Percentiles rank a stretch among this genome's conserved stretches.
phyloP scores from a whole-genome alignment of 108 stramenopile species.

The Nitzschia sp. region DNA sequence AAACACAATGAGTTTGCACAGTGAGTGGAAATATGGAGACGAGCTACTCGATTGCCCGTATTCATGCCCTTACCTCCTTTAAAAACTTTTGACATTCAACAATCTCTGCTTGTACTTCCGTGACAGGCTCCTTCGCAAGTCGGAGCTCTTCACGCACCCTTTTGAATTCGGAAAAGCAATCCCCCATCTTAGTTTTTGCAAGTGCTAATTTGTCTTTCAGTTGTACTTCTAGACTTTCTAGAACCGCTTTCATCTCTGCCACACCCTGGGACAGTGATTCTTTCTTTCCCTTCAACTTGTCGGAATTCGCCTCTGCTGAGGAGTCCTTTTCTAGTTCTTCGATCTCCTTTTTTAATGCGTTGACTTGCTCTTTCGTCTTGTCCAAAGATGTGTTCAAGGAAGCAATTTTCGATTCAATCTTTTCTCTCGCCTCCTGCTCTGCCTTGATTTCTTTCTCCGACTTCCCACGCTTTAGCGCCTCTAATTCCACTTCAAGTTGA shows the following conservation, averaged over 20 bases:
- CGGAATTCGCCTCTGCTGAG: background rate
- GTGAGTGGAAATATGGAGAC: no score
- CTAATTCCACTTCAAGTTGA: constrained; percentile 1
- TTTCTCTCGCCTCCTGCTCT: background rate
- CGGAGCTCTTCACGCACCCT: background rate
- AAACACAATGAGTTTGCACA: no score
- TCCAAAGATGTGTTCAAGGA: constrained; percentile 1
- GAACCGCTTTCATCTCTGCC: background rate
- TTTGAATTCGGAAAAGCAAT: background rate
- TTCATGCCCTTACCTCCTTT: constrained; percentile 9
- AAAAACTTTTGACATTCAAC: background rate
- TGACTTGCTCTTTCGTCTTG: background rate
- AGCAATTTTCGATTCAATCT: background rate
- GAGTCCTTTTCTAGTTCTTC: background rate
- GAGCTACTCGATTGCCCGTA: no score
- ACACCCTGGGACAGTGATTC: background rate
- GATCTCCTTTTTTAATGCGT: background rate
- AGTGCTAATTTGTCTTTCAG: background rate
- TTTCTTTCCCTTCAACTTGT: background rate
- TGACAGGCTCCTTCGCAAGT: background rate
- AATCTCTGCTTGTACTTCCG: background rate
- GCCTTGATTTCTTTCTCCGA: background rate
- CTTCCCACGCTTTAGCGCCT: background rate
- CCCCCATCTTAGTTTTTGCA: background rate
- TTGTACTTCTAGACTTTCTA: constrained; percentile 2